phyloP scores from a whole-genome alignment of 169 alveolate genomes.

The Babesia bigemina region DNA sequence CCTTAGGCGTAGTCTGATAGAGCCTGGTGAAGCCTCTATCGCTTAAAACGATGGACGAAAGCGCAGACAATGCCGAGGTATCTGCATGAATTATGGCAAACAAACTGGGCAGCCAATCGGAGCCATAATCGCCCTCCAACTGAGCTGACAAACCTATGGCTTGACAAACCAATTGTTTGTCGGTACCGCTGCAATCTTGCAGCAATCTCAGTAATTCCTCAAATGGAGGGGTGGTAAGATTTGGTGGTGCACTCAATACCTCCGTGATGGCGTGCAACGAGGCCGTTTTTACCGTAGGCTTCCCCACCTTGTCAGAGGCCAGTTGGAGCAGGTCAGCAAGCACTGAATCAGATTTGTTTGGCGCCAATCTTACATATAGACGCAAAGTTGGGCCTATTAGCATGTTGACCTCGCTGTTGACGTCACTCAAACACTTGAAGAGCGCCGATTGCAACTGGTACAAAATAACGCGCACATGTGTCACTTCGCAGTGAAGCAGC shows the following conservation, averaged over 20 bases:
- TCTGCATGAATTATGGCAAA: slow-evolving; percentile 14
- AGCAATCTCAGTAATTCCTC: slow-evolving; percentile 12
- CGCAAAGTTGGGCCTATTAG: slow-evolving; percentile 21
- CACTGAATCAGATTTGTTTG: slow-evolving; percentile 34
- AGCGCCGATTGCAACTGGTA: slow-evolving; percentile 44
- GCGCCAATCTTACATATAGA: slow-evolving; percentile 30
- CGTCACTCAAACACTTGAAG: slow-evolving; percentile 43
- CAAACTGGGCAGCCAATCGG: slow-evolving; percentile 21
- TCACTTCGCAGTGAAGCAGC: slow-evolving; percentile 26
- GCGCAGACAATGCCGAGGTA: slow-evolving; percentile 7
- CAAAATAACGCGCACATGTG: slow-evolving; percentile 32
- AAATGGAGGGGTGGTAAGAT: slow-evolving; percentile 10
- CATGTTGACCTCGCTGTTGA: slow-evolving; percentile 30
- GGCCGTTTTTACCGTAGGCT: slow-evolving; percentile 36
- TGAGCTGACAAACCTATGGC: slow-evolving; percentile 30
- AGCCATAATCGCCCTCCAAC: slow-evolving; percentile 6
- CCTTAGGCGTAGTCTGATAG: slow-evolving; percentile 14
- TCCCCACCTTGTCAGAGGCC: slow-evolving; percentile 24
- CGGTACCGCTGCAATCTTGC: slow-evolving; percentile 22
- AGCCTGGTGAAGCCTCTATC: slow-evolving; percentile 20
- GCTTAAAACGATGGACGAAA: slow-evolving; percentile 7
- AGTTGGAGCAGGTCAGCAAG: slow-evolving; percentile 15
- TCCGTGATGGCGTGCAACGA: slow-evolving; percentile 18
- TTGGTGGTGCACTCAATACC: slow-evolving; percentile 13
- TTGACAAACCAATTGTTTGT: slow-evolving; percentile 22